phyloP scores from a whole-genome alignment of 768 basidiomycete genomes.

The Serendipita sp. region DNA sequence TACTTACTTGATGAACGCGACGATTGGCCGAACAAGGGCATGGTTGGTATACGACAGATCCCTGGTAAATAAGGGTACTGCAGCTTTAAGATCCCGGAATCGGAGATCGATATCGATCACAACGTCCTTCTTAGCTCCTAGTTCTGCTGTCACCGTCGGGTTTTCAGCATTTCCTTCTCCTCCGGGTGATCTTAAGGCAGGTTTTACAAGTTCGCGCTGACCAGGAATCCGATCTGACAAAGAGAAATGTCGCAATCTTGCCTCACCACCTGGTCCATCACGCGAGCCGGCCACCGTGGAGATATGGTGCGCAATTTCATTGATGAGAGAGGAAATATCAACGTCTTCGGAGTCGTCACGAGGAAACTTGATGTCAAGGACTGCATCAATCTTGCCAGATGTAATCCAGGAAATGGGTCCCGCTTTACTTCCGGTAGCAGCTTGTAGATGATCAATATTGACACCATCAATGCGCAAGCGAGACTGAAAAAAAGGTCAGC shows the following conservation, averaged over 20 bases:
- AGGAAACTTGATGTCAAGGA: slow-evolving; percentile 95
- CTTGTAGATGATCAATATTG: slow-evolving; percentile 87
- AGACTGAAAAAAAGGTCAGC: slow-evolving; percentile 33
- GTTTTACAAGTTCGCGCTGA: slow-evolving; percentile 70
- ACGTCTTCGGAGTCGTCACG: slow-evolving; percentile 52
- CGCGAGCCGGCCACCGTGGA: slow-evolving; percentile 20
- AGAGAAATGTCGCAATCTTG: slow-evolving; percentile 28
- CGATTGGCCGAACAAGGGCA: slow-evolving; percentile 86
- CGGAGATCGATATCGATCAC: slow-evolving; percentile 79
- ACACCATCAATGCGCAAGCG: slow-evolving; percentile 94
- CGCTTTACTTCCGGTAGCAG: slow-evolving; percentile 51
- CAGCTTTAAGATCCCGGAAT: slow-evolving; percentile 90
- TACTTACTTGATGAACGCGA: slow-evolving; percentile 88
- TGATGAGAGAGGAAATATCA: slow-evolving; percentile 65
- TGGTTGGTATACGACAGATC: slow-evolving; percentile 85
- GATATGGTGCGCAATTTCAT: slow-evolving; percentile 82
- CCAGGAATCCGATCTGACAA: slow-evolving; percentile 62
- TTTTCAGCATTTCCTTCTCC: slow-evolving; percentile 21
- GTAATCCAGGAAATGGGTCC: slow-evolving; percentile 97
- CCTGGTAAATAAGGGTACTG: slow-evolving; percentile 76
- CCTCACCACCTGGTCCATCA: slow-evolving; percentile 22
- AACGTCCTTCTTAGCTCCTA: slow-evolving; percentile 30
- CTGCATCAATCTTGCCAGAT: slow-evolving; percentile 89
- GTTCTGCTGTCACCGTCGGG: slow-evolving; percentile 20
- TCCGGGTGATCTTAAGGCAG: slow-evolving; percentile 60